Base-by-base conservation (phyloP, 805 yeast species). In the Candida oleophila region DNA sequence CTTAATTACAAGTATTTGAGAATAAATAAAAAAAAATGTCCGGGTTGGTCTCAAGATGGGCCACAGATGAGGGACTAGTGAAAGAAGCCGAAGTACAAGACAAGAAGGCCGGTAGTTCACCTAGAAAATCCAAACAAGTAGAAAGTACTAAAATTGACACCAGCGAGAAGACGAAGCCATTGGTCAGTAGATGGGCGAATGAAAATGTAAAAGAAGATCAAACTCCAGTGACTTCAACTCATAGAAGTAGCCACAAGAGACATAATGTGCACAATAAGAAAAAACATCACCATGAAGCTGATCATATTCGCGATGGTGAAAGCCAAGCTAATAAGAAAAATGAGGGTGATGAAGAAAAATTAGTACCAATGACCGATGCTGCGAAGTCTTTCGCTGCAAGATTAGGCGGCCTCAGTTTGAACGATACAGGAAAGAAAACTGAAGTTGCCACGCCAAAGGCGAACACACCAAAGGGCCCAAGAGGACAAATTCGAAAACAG, bases 111-210 rank as follows among this genome's bases (percentile, higher is more conserved):
- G 22, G 4, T 12, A 20, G 39, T 12, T 36, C 39, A 9, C 16
- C 39, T 4, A 9, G 21, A 12, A 18, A 16, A 16, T 12, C 39
- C 7, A n/a, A 16, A 19, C 36, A 37, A 20, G 44, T n/a, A 20
- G 41, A 41, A n/a, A 21, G 11, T 21, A 20, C 41, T 33, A 38
- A 45, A 12, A 22, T 39, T 3, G 38, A 25, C 21, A 16, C 32
- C 5, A 25, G 5, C 20, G 45, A 43, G n/a, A 58, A 55, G 34
- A n/a, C 49, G 7, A 44, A 51, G 45, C 47, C 52, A 14, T 53
- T 66, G 34, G 61, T 49, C 34, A 68, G 72, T 41, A 66, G 55
- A 53, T 70, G 75, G 75, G 73, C 73, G 15, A 47, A 5, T 25
- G 30, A 25, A 7, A 25, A 52, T 37, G 51, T 52, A 33, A 42